Evolutionary conservation across 371 early-diverging fungal species (phyloP).

Genomic region (Scutellospora calospora): DNA sequence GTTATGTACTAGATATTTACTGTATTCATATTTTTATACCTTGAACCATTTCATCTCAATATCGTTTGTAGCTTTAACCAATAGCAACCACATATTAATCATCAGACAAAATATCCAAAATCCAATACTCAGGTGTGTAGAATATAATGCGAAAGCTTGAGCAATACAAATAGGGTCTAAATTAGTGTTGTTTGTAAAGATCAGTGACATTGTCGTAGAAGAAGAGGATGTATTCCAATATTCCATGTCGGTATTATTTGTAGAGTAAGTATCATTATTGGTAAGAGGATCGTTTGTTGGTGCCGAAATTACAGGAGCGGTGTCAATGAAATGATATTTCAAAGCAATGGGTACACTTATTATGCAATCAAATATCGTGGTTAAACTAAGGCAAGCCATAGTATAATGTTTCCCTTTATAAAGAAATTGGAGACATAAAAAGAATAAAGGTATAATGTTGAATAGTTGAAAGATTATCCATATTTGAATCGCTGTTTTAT

Average conservation of each 20-base stretch:
- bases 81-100: slow-evolving; percentile 11
- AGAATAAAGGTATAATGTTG: not conserved
- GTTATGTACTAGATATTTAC: too few relatives aligned
- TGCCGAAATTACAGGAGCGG: too few relatives aligned
- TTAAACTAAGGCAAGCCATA: slow-evolving; percentile 4
- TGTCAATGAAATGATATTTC: too few relatives aligned
- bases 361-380: not conserved
- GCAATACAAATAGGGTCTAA: too few relatives aligned
- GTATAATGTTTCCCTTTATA: slow-evolving; percentile 29
- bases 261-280: too few relatives aligned
- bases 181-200: too few relatives aligned
- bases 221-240: too few relatives aligned
- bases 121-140: slow-evolving; percentile 7
- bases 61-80: slow-evolving; percentile 22
- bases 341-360: not conserved
- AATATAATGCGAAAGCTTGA: not conserved
- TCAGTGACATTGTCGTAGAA: too few relatives aligned
- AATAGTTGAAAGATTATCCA: slow-evolving; percentile 14
- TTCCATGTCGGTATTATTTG: too few relatives aligned
- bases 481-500: not conserved
- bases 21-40: not conserved
- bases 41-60: slow-evolving; percentile 16
- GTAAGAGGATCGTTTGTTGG: too few relatives aligned
- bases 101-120: slow-evolving; percentile 23
- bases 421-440: slow-evolving; percentile 3